Evolutionary conservation across 352 stramenopile species (phyloP), one percentile per base, ranked within the genome.

Genomic region (Pythium scleroteichum): DNA sequence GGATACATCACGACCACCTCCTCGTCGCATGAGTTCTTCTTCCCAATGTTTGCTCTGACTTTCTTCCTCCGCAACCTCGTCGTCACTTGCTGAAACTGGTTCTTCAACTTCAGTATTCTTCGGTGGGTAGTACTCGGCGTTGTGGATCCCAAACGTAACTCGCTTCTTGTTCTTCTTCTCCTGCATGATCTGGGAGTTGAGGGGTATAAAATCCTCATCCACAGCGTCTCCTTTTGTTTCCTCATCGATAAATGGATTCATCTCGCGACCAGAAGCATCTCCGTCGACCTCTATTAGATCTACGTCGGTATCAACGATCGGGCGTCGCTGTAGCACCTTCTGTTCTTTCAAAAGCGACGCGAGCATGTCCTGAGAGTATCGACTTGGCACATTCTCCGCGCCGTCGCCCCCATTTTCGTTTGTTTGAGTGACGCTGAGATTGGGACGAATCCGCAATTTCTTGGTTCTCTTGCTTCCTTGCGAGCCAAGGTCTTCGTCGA

Each of bases 401-500:
- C 48, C 44, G 10, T 75, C 61, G 8, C 59, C 53, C 26, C 54
- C 54, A 24, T 67, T 49, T 22, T 67, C 71, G 20, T 59, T 66
- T 3, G 39, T 51, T 44, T 85, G 55, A 1, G 39, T 26, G 8
- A 64, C 56, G 53, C 27, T 59, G 4, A 90, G 44, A 59, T 92
- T 90, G 16, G 81, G 80, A 24, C 78, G 72, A 41, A 92, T 92
- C 53, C 80, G 83, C 33, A 92, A 78, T 63, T 86, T 89, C 27
- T 63, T 63, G 23, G 40, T 71, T 53, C 64, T 75, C 39, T 77
- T 79, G 10, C 60, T 35, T 12, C 10, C 29, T 0, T n/a, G 38
- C 10, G 20, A 46, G 14, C 4, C 29, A 23, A 52, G 58, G 5
- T 78, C 66, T 42, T 83, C 70, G 48, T 78, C 74, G 64, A 91